Base-by-base conservation (phyloP, 768 basidiomycete genomes). In the Cystobasidium onofrii region DNA sequence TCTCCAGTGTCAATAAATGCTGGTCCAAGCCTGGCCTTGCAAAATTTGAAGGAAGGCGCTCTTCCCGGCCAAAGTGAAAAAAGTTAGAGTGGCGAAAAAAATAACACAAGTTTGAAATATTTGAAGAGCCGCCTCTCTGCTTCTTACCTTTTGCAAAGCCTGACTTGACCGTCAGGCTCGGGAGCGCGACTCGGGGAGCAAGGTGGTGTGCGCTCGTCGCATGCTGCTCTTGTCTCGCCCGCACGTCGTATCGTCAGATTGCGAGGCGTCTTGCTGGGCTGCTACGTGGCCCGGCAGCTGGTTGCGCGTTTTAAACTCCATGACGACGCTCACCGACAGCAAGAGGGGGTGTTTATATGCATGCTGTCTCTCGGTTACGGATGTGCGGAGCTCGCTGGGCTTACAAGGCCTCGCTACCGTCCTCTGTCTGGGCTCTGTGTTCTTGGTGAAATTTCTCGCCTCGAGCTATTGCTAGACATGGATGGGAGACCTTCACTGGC, bases 221-320 rank as follows among this genome's bases (percentile, higher is more conserved):
- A 4, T 29, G 57, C 29, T 25, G 57, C 57, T 60, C 33, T 29
- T 60, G 25, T 60, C 57, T 39, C 57, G 36, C 46, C 46, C 46
- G 46, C 46, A 50, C 46, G 46, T 44, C 55, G 31, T 60, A 33
- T 71, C 69, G 69, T 71, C 69, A 71, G 69, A 55, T 71, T 71
- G 69, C n/a, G 69, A 71, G 44, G 69, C 69, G 69, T 71, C 55
- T n/a, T 33, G 44, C 29, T 34, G 63, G 61, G 7, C n/a, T 31
- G 3, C 17, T 12, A 15, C 13, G n/a, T 10, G 17, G 13, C 27
- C 33, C 20, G 20, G 18, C 33, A 6, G 27, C 63, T 27, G 65
- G 65, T 71, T 71, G 69, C 69, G 69, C 57, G 57, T 60, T 60
- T 55, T 44, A 71, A 36, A 36, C 54, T 71, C 69, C 69, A 31